Base-by-base conservation (phyloP, 345 rosid species). In the Stellera chamaejasme region DNA sequence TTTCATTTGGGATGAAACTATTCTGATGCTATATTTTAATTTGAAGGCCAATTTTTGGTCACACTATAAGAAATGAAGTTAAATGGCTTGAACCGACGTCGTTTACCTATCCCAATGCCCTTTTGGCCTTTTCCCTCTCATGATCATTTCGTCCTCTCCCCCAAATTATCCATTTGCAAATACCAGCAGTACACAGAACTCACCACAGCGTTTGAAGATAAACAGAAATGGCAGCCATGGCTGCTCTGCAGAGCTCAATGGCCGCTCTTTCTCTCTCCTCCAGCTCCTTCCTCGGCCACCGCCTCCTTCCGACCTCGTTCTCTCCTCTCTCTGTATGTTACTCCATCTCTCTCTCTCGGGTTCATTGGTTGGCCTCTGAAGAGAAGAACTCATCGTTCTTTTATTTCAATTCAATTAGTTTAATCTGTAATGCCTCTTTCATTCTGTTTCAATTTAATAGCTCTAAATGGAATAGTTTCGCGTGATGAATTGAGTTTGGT, bases 211-310 rank as follows among this genome's bases (percentile, higher is more conserved):
- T 48, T 19, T 59, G 68, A 46, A 68, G 68, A 48, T 32, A 32
- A 58, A 67, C 16, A 19, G 55, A 62, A 62, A 81, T 85, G 83
- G 80, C 86, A 63, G 86, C 91, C 43, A 74, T 77, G 85, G 77
- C 85, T 79, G 79, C 83, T 36, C 86, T 85, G 64, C 98, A 91
- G 60, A 77, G 81, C 76, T 75, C 97, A 28, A 74, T 90, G 66
- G 56, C 76, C 5, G 71, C 88, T 25, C 88, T 88, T 19, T 88
- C 90, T 14, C 9, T 80, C 13, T 65, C 84, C 16, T 68, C 95
- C 1, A 76, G 46, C 64, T 80, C 93, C 23, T 83, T 85, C 75
- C 61, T 80, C 23, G 95, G 95, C 44, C 92, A 82, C 58, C 82
- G 90, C 63, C 78, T 88, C 50, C 45, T 75, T 45, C 71, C 67